Percentiles rank a stretch among this genome's conserved stretches.
Evolutionary conservation across 2,329 filamentous ascomycete species (phyloP).

Genomic region (Aureobasidium leucospermi): DNA sequence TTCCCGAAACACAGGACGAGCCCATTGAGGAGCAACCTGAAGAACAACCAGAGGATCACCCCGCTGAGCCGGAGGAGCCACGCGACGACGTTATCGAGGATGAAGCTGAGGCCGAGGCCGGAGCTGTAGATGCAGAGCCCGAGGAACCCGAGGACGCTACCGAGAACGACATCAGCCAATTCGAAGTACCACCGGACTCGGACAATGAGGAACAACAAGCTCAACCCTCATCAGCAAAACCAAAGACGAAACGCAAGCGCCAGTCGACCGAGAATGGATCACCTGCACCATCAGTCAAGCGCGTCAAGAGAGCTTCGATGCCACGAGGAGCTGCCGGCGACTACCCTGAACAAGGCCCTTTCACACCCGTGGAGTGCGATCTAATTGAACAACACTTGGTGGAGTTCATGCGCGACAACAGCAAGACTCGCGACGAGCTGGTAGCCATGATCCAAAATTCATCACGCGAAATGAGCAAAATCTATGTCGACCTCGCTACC

Average conservation of each 20-base stretch:
- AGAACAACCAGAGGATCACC: background rate
- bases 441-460: conserved; percentile 11
- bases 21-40: background rate
- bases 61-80: background rate
- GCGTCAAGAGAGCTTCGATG: conserved; percentile 2
- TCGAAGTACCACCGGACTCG: conserved; percentile 4
- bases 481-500: background rate
- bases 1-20: conserved; percentile 14
- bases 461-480: conserved; percentile 6
- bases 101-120: conserved; percentile 11
- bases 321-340: background rate
- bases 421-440: background rate
- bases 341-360: conserved; percentile 7
- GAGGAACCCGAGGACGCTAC: background rate
- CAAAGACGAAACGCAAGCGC: conserved; percentile 13
- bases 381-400: conserved; percentile 8
- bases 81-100: background rate
- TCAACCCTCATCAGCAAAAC: conserved; percentile 6
- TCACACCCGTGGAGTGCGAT: conserved; percentile 10
- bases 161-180: conserved; percentile 3
- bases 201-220: background rate
- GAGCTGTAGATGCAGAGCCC: background rate
- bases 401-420: background rate
- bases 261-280: background rate
- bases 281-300: background rate